Base-by-base conservation (phyloP, 495 filamentous ascomycete species). In the Xylaria flabelliformis region DNA sequence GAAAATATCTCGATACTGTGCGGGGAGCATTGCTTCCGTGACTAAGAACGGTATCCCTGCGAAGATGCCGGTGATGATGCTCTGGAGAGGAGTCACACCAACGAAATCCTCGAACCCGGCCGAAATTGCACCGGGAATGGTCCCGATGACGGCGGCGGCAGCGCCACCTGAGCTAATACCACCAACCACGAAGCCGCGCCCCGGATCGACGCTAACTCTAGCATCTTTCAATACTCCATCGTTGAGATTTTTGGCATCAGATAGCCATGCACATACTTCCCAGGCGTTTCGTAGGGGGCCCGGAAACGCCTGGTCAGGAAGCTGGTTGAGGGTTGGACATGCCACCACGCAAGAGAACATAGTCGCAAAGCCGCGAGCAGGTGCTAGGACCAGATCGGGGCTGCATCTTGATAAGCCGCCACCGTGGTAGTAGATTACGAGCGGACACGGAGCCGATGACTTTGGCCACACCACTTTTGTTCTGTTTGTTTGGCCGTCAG, bases 341-440 rank as follows among this genome's bases (percentile, higher is more conserved):
- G 66, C 66, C 66, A 69, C 66, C 15, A 69, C 66, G 9, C 50
- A 55, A 1, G 50, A 59, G 15, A 69, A 61, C 17, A 42, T 32
- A 17, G 24, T 9, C 19, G 50, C 66, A n/a, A 56, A 61, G 32
- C 48, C 66, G 66, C 66, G 66, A n/a, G 66, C 66, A 15, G 66
- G 66, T 10, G 56, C 50, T 51, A 69, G 19, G 50, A 69, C 29
- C 32, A 41, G 51, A 32, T 69, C 51, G 21, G 66, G 66, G 24
- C 29, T 59, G 10, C 50, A 58, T 0, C 42, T 21, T 32, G 66
- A 69, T 5, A 39, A 61, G 26, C 66, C 66, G 17, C 66, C 66
- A 12, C 66, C 66, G 51, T 69, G 66, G 66, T 41, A 69, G 50
- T 59, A 69, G 66, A 69, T 44, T 34, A 69, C 34, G 3, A 69